A percentile compares a stretch with the other conserved stretches of the same genome.
phyloP scores from a whole-genome alignment of 495 filamentous ascomycete genomes.

The Entonaema liquescens region DNA sequence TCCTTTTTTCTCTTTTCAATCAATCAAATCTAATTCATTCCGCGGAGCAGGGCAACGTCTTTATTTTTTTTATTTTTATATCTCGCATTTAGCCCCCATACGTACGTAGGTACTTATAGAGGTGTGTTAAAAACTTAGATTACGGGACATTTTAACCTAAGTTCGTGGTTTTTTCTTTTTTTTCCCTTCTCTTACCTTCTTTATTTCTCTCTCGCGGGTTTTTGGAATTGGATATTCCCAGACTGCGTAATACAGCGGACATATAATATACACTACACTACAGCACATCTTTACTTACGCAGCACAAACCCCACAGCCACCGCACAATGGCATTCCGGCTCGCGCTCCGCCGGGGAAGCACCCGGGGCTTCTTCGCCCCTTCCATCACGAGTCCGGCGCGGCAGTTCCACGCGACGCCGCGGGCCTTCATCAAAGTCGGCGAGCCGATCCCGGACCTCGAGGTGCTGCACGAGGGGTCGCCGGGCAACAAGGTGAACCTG shows the following conservation, averaged over 20 bases:
- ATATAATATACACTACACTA: too few relatives aligned
- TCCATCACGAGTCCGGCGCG: constrained; percentile 24
- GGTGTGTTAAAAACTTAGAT: too few relatives aligned
- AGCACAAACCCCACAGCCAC: too few relatives aligned
- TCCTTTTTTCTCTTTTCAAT: neutral
- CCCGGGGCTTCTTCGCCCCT: constrained; percentile 17
- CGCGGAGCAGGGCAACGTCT: too few relatives aligned
- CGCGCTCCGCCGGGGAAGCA: constrained; percentile 36
- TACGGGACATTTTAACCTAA: neutral
- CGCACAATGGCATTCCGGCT: constrained; percentile 40
- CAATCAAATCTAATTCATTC: too few relatives aligned
- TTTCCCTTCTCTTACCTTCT: neutral
- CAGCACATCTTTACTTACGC: too few relatives aligned
- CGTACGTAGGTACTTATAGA: neutral
- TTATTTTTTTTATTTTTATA: too few relatives aligned
- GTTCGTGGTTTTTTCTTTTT: neutral
- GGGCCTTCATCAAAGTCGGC: constrained; percentile 63
- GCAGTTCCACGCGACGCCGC: constrained; percentile 64
- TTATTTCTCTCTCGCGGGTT: neutral
- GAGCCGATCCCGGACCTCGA: constrained; percentile 70
- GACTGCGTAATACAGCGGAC: too few relatives aligned
- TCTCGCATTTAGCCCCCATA: constrained; percentile 5
- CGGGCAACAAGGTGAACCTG: constrained; percentile 87
- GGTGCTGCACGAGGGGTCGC: constrained; percentile 67
- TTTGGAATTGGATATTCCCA: neutral